Base-by-base conservation (phyloP, 768 basidiomycete species). In the Leccinum ochraceum region DNA sequence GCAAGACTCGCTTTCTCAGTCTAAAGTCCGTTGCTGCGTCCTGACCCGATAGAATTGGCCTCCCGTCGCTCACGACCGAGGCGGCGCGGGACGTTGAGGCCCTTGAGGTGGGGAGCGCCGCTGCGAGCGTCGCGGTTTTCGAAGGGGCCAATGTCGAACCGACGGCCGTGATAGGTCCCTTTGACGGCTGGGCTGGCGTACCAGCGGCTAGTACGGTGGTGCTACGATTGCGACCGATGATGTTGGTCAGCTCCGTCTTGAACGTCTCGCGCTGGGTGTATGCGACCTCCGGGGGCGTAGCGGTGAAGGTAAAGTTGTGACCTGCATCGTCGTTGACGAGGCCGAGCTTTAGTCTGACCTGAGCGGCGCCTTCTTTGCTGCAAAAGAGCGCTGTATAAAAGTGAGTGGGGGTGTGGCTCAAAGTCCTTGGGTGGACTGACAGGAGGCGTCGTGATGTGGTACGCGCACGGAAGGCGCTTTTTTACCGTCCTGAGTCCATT, bases 301-400 rank as follows among this genome's bases (percentile, higher is more conserved):
- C 83, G 2, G 82, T 86, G 76, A 92, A 94, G 1, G 89, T 89
- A 73, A 95, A 95, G 67, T 87, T 90, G 77, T 92, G 89, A 8
- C 88, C 90, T 13, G 80, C 80, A 58, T 90, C 89, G 71, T 92
- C 86, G 53, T 79, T 80, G 56, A 84, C 74, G 34, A 93, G 78
- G 2, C 83, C 86, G 36, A 95, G 76, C 69, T 94, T 94, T 53
- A 94, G 79, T 53, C 86, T 81, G 66, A 92, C 89, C 71, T 93
- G 90, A 0, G 89, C 76, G 6, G 90, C 87, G 57, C 88, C 89
- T 67, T 89, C 88, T 68, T 94, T 94, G 71, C 90, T 92, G 67
- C 89, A 92, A 70, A 93, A 94, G 37, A 95, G 80, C 17, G 90
- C 91, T 91, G 71, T 63, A 0, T 44, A 53, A 17, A 7, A 26